Percentiles rank a stretch among this genome's conserved stretches.
Conservation (phyloP, 2,329 filamentous ascomycete genomes). For the Trichoderma aggressivum region DNA sequence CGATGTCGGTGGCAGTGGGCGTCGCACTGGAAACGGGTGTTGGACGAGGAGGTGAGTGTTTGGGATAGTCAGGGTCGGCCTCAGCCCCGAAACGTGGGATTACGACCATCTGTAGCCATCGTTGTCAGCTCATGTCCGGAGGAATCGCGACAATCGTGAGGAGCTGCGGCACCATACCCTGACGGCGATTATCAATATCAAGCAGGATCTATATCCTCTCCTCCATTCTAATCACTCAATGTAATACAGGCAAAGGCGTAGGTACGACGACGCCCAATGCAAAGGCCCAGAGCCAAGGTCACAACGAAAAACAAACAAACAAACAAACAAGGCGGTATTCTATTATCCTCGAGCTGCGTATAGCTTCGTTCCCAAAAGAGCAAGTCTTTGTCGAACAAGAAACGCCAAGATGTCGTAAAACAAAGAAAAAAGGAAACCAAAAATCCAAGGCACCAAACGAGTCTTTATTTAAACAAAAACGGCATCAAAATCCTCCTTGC, state of each 20-base stretch:
- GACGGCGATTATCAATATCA: not conserved
- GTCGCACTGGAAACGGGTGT: not conserved
- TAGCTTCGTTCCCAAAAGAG: not conserved
- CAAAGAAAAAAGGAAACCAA: not conserved
- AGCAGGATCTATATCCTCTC: not conserved
- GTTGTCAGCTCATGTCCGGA: not conserved
- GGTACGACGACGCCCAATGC: not conserved
- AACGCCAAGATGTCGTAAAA: not conserved
- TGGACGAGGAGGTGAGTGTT: not conserved
- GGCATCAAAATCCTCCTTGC: no score
- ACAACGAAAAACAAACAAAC: no score
- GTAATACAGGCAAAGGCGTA: not conserved
- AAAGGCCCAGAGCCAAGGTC: not conserved
- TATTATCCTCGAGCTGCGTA: not conserved
- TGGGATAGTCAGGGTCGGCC: not conserved
- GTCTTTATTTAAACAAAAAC: not conserved
- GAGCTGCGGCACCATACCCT: not conserved
- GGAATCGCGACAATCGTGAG: not conserved
- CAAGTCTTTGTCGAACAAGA: not conserved
- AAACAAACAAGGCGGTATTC: not conserved
- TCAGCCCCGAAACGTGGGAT: not conserved
- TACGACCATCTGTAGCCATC: not conserved
- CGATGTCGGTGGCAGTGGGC: not conserved
- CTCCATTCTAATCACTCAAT: slow-evolving; percentile 3
- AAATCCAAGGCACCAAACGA: not conserved